Evolutionary conservation across 805 yeast species (phyloP), one percentile per base, ranked within the genome.

Genomic region (Candida parachauliodes): DNA sequence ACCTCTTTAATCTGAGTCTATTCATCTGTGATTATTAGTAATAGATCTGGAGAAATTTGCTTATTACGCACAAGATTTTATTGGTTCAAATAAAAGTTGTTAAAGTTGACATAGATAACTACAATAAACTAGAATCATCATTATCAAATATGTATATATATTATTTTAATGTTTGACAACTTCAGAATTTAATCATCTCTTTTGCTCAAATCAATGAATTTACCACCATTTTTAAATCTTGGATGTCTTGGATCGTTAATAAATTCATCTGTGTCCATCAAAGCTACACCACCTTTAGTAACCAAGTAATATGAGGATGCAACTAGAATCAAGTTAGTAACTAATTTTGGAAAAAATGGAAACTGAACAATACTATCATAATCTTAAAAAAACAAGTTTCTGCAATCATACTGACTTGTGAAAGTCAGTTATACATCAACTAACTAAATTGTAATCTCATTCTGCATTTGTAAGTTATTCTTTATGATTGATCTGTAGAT

Each of bases 181-280:
- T 8, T n/a, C 28, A 26, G 28, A 26, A 17, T 26, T 26, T 34
- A 26, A 20, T 34, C 32, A 27, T 34, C 38, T 34, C 46, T 45
- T 39, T 51, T 51, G 34, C 53, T 58, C 37, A 57, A 55, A 32
- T 58, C 60, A 41, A 58, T 52, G 49, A 54, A 56, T 60, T 68
- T 68, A 46, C 72, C 74, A 51, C 74, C 74, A 44, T 51, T 57
- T 51, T 65, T 70, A 62, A 86, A 84, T 72, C 94, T 83, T 68
- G 96, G 96, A 75, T 88, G 88, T 77, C 95, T 85, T 72, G 96
- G 96, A 70, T 88, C 96, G 66, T 88, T 87, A 69, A 81, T 79
- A 74, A 81, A 88, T 70, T 86, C 94, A 46, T 74, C 76, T 44
- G 91, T 73, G 74, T 80, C 72, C 65, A 79, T 71, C 52, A 86